Evolutionary conservation across 1,284 basidiomycete species (phyloP), one percentile per base, ranked within the genome.

Genomic region (Boletus calvinii): DNA sequence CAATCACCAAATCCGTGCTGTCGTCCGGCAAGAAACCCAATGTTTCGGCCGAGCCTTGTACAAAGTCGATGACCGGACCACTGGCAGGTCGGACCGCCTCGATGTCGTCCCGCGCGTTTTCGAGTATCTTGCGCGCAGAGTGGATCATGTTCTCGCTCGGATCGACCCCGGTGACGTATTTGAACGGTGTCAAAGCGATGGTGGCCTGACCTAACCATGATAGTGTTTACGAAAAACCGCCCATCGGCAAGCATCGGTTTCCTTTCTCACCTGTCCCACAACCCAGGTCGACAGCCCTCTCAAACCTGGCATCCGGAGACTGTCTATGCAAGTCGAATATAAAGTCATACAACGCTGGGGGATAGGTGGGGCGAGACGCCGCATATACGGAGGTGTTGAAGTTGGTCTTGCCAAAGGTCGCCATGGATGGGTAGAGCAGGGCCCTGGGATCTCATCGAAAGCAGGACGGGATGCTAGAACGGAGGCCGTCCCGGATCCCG

Each of bases 111-210:
- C 22, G 20, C 20, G 12, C 6, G 5, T 62, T 52, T 58, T 64
- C 62, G 26, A 72, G 56, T 20, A 72, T 65, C 34, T 70, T 65
- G 8, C 71, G 74, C 0, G 90, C 91, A 11, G 79, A 75, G 11
- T 73, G 68, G 17, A 94, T 74, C 92, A 94, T 94, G 46, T 78
- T 78, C 24, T 69, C 62, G 37, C 83, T 84, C 0, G 91, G 88
- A 58, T 94, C 92, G 15, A 91, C 69, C 0, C 84, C 92, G 15
- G 84, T 73, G 30, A 92, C 77, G 15, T 74, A 70, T 15, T 70
- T 69, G 70, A 94, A 94, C 0, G 74, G 72, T 0, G 73, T 72
- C 11, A 91, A 75, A 42, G 79, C 77, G 2, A 75, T 62, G 0
- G 87, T 90, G 32, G 86, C 88, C 70, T 85, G 82, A 29, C 84